A percentile compares a stretch with the other conserved stretches of the same genome.
These are phyloP conservation scores for Artemisia annua DNA, from an alignment of 129 eudicot species.

Conservation along the genomic window DNA sequence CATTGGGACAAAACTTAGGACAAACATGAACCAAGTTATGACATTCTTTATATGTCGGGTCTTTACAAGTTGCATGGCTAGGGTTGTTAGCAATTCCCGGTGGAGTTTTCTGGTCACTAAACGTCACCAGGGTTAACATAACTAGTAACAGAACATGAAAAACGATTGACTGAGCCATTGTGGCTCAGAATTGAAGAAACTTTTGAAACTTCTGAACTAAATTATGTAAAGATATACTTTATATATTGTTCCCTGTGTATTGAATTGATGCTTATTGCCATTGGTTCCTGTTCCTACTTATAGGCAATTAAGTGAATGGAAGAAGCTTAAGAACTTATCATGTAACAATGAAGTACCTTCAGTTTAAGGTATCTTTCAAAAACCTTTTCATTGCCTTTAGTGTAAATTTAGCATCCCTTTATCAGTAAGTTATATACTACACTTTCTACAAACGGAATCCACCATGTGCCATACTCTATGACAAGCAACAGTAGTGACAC, in stretches of 20 bases:
- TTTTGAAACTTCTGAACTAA: not conserved
- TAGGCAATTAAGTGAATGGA: constrained; percentile 1
- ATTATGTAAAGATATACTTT: not conserved
- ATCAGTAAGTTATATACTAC: not conserved
- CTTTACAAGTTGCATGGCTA: constrained; percentile 43
- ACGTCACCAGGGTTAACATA: constrained; percentile 34
- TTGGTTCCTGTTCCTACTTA: not conserved
- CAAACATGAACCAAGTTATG: constrained; percentile 62
- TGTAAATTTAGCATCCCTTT: too few species aligned
- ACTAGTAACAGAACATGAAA: constrained; percentile 28
- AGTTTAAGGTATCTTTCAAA: not conserved
- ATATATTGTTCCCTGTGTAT: not conserved
- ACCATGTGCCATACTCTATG: not conserved
- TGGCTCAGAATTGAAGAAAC: not conserved
- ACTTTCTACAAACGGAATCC: constrained; percentile 15
- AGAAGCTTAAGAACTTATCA: constrained; percentile 16
- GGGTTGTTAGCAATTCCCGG: constrained; percentile 71
- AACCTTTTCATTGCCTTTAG: not conserved
- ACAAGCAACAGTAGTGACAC: not conserved
- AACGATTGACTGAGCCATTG: constrained; percentile 39
- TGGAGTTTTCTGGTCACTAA: constrained; percentile 46
- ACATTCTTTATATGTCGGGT: constrained; percentile 43
- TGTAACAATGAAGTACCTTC: constrained; percentile 18
- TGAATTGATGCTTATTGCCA: constrained; percentile 23
- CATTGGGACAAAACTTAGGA: constrained; percentile 69